These are phyloP conservation scores for Saturnispora sekii DNA, from an alignment of 805 yeast species.

Conservation along the genomic window DNA sequence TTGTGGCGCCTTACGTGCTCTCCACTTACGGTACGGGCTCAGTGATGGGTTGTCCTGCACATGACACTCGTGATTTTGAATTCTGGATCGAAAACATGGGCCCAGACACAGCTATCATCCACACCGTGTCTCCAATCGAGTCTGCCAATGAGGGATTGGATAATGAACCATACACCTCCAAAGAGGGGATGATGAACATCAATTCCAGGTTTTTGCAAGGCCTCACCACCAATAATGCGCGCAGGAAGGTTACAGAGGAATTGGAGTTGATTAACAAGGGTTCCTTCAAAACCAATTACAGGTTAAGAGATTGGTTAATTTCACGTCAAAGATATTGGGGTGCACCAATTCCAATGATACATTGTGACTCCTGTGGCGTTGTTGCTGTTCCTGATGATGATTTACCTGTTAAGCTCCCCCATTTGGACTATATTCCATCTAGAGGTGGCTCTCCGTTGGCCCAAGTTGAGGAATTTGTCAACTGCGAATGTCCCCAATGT, in stretches of 20 bases:
- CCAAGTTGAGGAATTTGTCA: constrained; percentile 54
- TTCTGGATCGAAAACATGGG: constrained; percentile 69
- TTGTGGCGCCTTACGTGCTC: constrained; percentile 84
- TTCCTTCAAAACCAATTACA: constrained; percentile 38
- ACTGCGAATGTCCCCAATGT: constrained; percentile 77
- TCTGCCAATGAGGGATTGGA: constrained; percentile 5
- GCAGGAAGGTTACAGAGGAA: constrained; percentile 31
- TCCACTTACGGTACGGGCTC: constrained; percentile 84
- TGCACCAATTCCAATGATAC: constrained; percentile 92
- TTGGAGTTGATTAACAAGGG: constrained; percentile 37
- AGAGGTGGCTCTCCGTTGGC: constrained; percentile 63
- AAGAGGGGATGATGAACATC: constrained; percentile 39
- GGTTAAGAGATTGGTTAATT: constrained; percentile 87
- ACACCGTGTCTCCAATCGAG: constrained; percentile 36
- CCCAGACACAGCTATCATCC: constrained; percentile 26
- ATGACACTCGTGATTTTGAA: constrained; percentile 72
- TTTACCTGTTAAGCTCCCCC: constrained; percentile 76
- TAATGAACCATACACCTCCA: constrained; percentile 28
- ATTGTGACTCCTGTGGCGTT: constrained; percentile 77
- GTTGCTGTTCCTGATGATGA: constrained; percentile 88
- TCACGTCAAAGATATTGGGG: constrained; percentile 98
- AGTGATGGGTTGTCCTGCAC: constrained; percentile 98
- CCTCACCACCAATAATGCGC: constrained; percentile 40
- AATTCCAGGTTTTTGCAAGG: constrained; percentile 46
- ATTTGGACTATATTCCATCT: constrained; percentile 32